These are phyloP conservation scores for Sclerotinia minor DNA, from an alignment of 2,329 filamentous ascomycete species.

Conservation along the genomic window DNA sequence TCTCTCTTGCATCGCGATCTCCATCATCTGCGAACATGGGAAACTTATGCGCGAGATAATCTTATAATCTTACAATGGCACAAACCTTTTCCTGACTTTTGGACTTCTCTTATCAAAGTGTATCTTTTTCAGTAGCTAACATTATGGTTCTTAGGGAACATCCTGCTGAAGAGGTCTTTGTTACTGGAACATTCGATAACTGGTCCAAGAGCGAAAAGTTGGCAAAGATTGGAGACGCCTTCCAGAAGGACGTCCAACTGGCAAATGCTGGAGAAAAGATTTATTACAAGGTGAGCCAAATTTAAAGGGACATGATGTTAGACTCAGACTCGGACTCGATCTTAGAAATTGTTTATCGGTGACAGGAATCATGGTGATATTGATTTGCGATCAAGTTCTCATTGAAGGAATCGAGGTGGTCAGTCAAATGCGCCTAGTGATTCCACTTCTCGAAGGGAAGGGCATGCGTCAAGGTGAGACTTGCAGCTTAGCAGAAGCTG, in stretches of 20 bases:
- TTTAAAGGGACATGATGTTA: neutral
- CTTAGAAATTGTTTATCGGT: neutral
- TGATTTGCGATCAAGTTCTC: neutral
- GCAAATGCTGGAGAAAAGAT: constrained; percentile 69
- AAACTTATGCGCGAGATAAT: neutral
- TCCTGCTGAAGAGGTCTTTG: constrained; percentile 79
- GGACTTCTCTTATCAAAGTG: neutral
- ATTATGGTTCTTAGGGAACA: constrained; percentile 64
- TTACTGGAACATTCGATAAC: constrained; percentile 93
- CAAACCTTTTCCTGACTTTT: neutral
- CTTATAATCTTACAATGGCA: neutral
- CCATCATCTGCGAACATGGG: neutral
- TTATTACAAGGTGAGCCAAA: constrained; percentile 80
- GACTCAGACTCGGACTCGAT: neutral
- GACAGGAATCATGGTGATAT: too few species aligned
- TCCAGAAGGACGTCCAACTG: constrained; percentile 79
- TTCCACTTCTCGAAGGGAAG: constrained; percentile 18
- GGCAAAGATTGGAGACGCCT: constrained; percentile 69
- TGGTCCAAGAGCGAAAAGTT: constrained; percentile 88
- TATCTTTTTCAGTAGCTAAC: constrained; percentile 3
- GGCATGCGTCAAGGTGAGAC: constrained; percentile 14
- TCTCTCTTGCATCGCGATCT: neutral
- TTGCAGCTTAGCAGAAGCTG: constrained; percentile 16
- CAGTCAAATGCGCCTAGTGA: constrained; percentile 17
- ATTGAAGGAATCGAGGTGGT: neutral